phyloP scores from a whole-genome alignment of 2,329 filamentous ascomycete species.

The Didymella pinodella region DNA sequence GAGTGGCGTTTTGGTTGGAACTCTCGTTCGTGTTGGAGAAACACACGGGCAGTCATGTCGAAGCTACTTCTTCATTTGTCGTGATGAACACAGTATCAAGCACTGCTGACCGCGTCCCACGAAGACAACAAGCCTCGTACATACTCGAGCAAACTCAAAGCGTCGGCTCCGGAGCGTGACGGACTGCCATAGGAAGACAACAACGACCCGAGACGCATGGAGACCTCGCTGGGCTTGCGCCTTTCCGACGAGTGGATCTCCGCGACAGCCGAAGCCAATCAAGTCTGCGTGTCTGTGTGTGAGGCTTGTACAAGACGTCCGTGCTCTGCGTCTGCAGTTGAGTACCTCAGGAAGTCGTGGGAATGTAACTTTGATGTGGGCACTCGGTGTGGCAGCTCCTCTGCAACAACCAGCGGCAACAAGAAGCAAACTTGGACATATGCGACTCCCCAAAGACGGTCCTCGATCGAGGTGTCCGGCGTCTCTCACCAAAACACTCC shows the following conservation, averaged over 20 bases:
- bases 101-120: conserved; percentile 41
- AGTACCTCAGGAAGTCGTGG: conserved; percentile 43
- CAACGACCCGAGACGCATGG: conserved; percentile 41
- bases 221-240: conserved; percentile 64
- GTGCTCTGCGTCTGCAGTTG: conserved; percentile 49
- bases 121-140: conserved; percentile 23
- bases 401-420: conserved; percentile 22
- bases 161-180: conserved; percentile 51
- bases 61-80: conserved; percentile 19
- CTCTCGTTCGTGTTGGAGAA: conserved; percentile 54
- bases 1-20: conserved; percentile 55
- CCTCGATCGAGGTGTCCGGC: conserved; percentile 59
- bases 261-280: conserved; percentile 41
- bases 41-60: conserved; percentile 58
- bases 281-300: conserved; percentile 56
- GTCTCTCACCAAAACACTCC: conserved; percentile 61
- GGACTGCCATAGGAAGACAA: conserved; percentile 42
- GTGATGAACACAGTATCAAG: conserved; percentile 28
- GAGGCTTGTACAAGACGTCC: conserved; percentile 42
- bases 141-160: conserved; percentile 24
- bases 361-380: conserved; percentile 39
- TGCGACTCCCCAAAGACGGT: conserved; percentile 61
- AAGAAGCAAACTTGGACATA: conserved; percentile 9
- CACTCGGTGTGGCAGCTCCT: conserved; percentile 49
- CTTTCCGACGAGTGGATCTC: conserved; percentile 67